phyloP scores from a whole-genome alignment of 2,329 filamentous ascomycete species.

The Chaetomiaceae sp. region DNA sequence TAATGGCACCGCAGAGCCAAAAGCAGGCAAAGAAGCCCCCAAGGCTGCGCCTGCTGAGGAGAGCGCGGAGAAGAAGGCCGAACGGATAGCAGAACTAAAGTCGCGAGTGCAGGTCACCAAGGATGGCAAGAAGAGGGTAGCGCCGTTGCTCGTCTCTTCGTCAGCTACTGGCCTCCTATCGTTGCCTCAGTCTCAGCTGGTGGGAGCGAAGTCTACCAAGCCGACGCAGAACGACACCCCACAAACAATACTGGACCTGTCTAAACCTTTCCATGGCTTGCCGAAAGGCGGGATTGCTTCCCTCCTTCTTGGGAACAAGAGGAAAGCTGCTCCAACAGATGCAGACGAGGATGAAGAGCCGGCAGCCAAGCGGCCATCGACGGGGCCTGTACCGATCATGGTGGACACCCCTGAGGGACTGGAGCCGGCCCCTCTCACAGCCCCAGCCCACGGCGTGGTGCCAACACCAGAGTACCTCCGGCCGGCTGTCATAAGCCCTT shows the following conservation, averaged over 20 bases:
- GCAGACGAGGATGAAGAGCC: constrained; percentile 69
- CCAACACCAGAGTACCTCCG: constrained; percentile 79
- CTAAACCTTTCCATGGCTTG: constrained; percentile 88
- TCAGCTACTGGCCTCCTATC: constrained; percentile 84
- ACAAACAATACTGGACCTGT: constrained; percentile 80
- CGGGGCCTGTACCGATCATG: constrained; percentile 70
- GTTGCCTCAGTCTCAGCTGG: constrained; percentile 80
- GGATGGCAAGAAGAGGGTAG: constrained; percentile 93
- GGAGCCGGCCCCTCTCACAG: constrained; percentile 65
- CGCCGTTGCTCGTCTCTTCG: constrained; percentile 84
- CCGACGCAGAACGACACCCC: constrained; percentile 65
- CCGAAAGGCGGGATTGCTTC: constrained; percentile 83
- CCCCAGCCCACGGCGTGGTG: constrained; percentile 55
- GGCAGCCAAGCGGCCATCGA: constrained; percentile 48
- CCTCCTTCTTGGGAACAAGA: constrained; percentile 88
- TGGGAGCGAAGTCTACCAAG: constrained; percentile 67
- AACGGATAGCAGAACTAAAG: constrained; percentile 63
- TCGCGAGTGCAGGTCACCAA: constrained; percentile 92
- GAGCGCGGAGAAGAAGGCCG: constrained; percentile 48
- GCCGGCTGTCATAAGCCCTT: constrained; percentile 80
- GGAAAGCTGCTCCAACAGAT: constrained; percentile 70
- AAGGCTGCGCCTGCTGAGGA: constrained; percentile 40
- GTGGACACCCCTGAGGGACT: constrained; percentile 73
- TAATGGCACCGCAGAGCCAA: constrained; percentile 37
- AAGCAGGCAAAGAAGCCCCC: constrained; percentile 32